Evolutionary conservation across 768 basidiomycete species (phyloP).

Genomic region (Ramaria rubella): DNA sequence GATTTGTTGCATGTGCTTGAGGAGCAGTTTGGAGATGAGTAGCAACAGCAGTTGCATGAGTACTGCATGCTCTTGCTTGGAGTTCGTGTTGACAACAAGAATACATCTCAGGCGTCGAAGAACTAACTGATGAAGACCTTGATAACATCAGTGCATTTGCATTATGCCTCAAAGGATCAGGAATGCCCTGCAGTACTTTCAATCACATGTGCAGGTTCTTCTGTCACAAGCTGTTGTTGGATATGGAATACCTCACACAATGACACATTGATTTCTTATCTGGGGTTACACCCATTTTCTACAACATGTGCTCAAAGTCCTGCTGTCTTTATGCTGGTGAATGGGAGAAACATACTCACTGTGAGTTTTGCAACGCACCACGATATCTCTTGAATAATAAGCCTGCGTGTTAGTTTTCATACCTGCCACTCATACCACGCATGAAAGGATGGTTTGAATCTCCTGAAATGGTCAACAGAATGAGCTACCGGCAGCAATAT

Average conservation of each 20-base stretch:
- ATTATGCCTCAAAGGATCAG: not conserved
- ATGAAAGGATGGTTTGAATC: slow-evolving; percentile 24
- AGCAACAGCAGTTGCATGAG: not conserved
- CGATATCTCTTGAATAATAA: slow-evolving; percentile 18
- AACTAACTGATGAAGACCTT: not conserved
- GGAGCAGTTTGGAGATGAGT: not conserved
- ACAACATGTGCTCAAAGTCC: slow-evolving; percentile 38
- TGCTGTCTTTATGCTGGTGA: slow-evolving; percentile 35
- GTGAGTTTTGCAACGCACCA: slow-evolving; percentile 32
- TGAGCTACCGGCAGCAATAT: slow-evolving; percentile 26
- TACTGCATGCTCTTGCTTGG: not conserved
- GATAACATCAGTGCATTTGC: not conserved
- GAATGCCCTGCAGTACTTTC: not conserved
- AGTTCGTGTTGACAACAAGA: no score
- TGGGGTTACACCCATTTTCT: slow-evolving; percentile 27
- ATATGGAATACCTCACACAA: not conserved
- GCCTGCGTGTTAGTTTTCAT: slow-evolving; percentile 26
- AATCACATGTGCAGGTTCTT: not conserved
- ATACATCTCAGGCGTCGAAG: not conserved
- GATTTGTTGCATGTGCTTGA: not conserved
- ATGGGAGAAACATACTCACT: slow-evolving; percentile 22
- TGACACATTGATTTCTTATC: slow-evolving; percentile 25
- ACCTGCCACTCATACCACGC: slow-evolving; percentile 34
- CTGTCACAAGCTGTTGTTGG: not conserved
- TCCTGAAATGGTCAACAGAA: slow-evolving; percentile 14